Evolutionary conservation across 139 green algal genomes (phyloP), one percentile per base, ranked within the genome.

Genomic region (Nannochloris sp.): DNA sequence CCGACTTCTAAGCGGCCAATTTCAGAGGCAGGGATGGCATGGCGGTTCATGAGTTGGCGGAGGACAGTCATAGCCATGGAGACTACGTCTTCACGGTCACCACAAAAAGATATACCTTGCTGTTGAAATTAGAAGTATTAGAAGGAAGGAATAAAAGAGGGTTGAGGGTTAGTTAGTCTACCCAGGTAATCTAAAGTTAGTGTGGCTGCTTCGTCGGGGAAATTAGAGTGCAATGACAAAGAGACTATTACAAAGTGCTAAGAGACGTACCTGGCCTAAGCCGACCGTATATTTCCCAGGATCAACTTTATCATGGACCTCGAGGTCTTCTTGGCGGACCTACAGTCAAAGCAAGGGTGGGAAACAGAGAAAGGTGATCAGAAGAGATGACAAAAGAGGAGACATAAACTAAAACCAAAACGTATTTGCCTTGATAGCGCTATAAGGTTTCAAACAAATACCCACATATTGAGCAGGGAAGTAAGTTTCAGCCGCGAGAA

Each of bases 271-370:
- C 81, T 95, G 89, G 0, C 89, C 90, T 10, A 96, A 73, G 0
- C 89, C 90, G 1, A 78, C 15, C 1, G 86, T 95, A 80, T 96
- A 96, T 65, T 96, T 96, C 23, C 90, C 90, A 4, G 25, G 30
- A 0, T 51, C 33, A 44, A 83, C 86, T 30, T 73, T 73, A 39
- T 96, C 85, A 24, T 78, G 56, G 6, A 14, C 34, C 64, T 96
- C 89, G 47, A 96, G 58, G n/a, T 83, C 84, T 23, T 73, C 64
- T 63, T 91, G 84, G 12, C 38, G 31, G 14, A 84, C 74, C 78
- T 85, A 71, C 13, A 14, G 53, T n/a, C n/a, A n/a, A n/a, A n/a
- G n/a, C n/a, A n/a, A n/a, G n/a, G n/a, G n/a, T 8, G 24, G 9
- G 10, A 19, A 2, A 14, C 46, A 19, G 2, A 25, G 36, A 3